A percentile compares a stretch with the other conserved stretches of the same genome.
These are phyloP conservation scores for Antrodiella citrinella DNA, from an alignment of 768 basidiomycete species.

Conservation along the genomic window DNA sequence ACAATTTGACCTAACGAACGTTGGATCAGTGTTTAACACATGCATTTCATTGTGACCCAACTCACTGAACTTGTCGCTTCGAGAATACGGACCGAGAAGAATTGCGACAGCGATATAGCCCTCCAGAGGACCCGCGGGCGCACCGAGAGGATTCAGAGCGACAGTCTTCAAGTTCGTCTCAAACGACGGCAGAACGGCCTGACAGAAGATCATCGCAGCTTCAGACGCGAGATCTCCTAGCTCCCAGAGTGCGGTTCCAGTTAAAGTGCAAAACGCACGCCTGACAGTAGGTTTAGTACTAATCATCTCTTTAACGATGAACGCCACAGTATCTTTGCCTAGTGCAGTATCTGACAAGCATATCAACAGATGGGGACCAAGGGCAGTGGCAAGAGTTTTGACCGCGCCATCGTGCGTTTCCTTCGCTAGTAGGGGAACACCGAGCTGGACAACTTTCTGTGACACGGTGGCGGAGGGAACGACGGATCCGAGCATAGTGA, in stretches of 20 bases:
- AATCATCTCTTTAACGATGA: conserved; percentile 67
- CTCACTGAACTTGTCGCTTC: conserved; percentile 47
- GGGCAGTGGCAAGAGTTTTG: conserved; percentile 40
- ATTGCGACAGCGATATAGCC: conserved; percentile 73
- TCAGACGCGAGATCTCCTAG: conserved; percentile 31
- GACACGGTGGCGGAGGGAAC: conserved; percentile 43
- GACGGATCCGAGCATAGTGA: conserved; percentile 62
- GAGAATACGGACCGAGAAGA: conserved; percentile 53
- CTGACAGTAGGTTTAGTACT: conserved; percentile 55
- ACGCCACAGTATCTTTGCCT: conserved; percentile 32
- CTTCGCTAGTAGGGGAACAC: conserved; percentile 48
- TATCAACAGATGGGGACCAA: conserved; percentile 52
- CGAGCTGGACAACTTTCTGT: conserved; percentile 31
- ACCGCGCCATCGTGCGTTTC: conserved; percentile 71
- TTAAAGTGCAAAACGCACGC: conserved; percentile 53
- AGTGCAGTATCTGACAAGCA: conserved; percentile 39
- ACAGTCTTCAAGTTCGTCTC: conserved; percentile 65
- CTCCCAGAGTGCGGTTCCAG: conserved; percentile 53
- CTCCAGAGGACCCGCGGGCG: conserved; percentile 65
- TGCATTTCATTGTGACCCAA: conserved; percentile 10
- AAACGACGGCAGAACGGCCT: conserved; percentile 48
- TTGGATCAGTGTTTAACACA: not conserved
- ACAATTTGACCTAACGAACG: conserved; percentile 38
- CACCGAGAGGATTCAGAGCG: conserved; percentile 48
- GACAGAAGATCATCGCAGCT: conserved; percentile 44